A percentile compares a stretch with the other conserved stretches of the same genome.
These are phyloP conservation scores for Aspergillus nanangensis DNA, from an alignment of 495 filamentous ascomycete genomes.

Conservation along the genomic window DNA sequence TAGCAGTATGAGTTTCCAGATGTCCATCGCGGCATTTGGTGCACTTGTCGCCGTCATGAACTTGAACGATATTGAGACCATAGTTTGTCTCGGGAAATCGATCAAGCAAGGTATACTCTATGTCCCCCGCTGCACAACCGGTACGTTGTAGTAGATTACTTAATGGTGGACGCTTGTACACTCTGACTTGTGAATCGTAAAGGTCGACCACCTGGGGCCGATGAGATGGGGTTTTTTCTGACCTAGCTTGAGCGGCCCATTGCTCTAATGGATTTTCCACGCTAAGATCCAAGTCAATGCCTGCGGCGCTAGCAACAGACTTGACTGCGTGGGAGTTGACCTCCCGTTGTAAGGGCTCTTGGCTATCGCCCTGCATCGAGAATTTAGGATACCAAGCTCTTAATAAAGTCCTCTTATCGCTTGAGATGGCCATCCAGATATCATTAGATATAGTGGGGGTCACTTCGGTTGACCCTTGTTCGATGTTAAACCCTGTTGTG, in stretches of 20 bases:
- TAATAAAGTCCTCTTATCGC: slow-evolving; percentile 61
- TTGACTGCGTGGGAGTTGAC: slow-evolving; percentile 72
- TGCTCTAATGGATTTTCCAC: slow-evolving; percentile 57
- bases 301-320: slow-evolving; percentile 42
- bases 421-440: slow-evolving; percentile 65
- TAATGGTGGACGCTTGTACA: slow-evolving; percentile 41
- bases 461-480: slow-evolving; percentile 17
- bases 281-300: slow-evolving; percentile 69
- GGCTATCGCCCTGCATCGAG: slow-evolving; percentile 26
- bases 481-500: slow-evolving; percentile 27
- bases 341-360: slow-evolving; percentile 41
- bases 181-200: slow-evolving; percentile 41
- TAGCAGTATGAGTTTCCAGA: slow-evolving; percentile 64
- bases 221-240: slow-evolving; percentile 14
- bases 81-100: slow-evolving; percentile 34
- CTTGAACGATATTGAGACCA: slow-evolving; percentile 54
- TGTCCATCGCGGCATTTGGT: slow-evolving; percentile 59
- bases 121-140: slow-evolving; percentile 23
- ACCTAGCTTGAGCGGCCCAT: slow-evolving; percentile 47
- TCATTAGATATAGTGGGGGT: slow-evolving; percentile 33
- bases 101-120: slow-evolving; percentile 38
- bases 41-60: slow-evolving; percentile 66
- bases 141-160: slow-evolving; percentile 32
- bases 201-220: slow-evolving; percentile 35
- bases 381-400: slow-evolving; percentile 60